Conservation (phyloP, 2,329 filamentous ascomycete genomes). For the Chrysoporthe austroafricana region DNA sequence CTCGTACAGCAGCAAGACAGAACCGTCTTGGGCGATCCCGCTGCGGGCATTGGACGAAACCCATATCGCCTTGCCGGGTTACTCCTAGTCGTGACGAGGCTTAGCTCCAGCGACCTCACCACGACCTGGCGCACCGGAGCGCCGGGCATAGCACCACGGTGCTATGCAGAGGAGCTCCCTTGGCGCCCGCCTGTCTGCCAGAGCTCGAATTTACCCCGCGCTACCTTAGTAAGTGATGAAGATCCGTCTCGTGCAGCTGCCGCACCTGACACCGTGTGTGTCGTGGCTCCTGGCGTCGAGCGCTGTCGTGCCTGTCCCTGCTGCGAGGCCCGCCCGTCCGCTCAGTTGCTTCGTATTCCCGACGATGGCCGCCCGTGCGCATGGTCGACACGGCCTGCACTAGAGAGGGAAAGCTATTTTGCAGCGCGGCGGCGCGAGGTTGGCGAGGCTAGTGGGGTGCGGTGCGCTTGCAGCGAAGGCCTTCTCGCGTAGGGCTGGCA, state of each 20-base stretch:
- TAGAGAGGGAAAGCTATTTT: not conserved
- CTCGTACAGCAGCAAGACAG: slow-evolving; percentile 10
- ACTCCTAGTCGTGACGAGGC: slow-evolving; percentile 1
- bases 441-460: not conserved
- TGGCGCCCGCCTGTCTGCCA: not conserved
- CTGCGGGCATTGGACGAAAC: not conserved
- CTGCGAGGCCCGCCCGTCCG: too few relatives aligned
- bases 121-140: slow-evolving; percentile 2
- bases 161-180: not conserved
- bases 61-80: not conserved
- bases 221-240: not conserved
- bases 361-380: too few relatives aligned
- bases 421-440: not conserved
- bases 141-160: slow-evolving; percentile 1
- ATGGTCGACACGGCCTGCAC: too few relatives aligned
- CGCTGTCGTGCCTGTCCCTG: too few relatives aligned
- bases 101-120: not conserved
- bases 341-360: too few relatives aligned
- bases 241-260: not conserved
- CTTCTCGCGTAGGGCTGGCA: slow-evolving; percentile 9
- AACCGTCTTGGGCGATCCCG: not conserved
- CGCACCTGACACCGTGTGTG: too few relatives aligned
- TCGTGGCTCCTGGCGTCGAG: too few relatives aligned
- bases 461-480: not conserved
- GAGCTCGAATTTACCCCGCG: slow-evolving; percentile 5